phyloP scores from a whole-genome alignment of 116 monocot species.

The Posidonia oceanica region DNA sequence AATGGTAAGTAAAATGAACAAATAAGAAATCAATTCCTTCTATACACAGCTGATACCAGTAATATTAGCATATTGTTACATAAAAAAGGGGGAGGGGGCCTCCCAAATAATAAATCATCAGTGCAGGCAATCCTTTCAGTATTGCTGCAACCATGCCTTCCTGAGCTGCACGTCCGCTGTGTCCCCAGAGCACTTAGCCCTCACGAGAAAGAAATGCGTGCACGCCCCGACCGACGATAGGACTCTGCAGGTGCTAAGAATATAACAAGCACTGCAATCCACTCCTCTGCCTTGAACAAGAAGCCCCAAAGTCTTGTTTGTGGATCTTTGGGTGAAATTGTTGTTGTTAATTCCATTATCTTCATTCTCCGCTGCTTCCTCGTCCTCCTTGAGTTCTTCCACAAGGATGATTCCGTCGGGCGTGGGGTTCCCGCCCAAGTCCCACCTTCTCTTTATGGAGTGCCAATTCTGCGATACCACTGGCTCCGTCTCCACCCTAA shows the following conservation, averaged over 20 bases:
- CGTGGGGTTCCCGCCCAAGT: background rate
- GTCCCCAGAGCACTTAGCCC: conserved; percentile 78
- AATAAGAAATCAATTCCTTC: too few relatives aligned
- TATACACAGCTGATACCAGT: too few relatives aligned
- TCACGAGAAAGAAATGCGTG: conserved; percentile 82
- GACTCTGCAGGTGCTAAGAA: conserved; percentile 65
- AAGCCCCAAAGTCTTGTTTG: conserved; percentile 52
- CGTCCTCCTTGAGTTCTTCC: conserved; percentile 33
- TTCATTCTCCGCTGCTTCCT: background rate
- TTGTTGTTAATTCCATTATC: background rate
- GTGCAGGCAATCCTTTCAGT: too few relatives aligned
- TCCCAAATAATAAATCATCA: too few relatives aligned
- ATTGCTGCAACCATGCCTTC: conserved; percentile 43
- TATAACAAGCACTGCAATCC: conserved; percentile 60
- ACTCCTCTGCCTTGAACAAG: conserved; percentile 56
- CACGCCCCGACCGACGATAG: conserved; percentile 41
- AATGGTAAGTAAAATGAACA: too few relatives aligned
- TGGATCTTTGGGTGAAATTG: background rate
- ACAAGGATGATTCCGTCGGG: conserved; percentile 82
- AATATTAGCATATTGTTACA: too few relatives aligned
- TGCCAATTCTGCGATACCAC: conserved; percentile 41
- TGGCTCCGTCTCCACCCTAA: conserved; percentile 37
- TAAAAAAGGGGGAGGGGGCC: too few relatives aligned
- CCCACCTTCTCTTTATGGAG: conserved; percentile 37
- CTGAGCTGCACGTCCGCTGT: conserved; percentile 39